Conservation (phyloP, 257 asterid species). For the Petunia axillaris region DNA sequence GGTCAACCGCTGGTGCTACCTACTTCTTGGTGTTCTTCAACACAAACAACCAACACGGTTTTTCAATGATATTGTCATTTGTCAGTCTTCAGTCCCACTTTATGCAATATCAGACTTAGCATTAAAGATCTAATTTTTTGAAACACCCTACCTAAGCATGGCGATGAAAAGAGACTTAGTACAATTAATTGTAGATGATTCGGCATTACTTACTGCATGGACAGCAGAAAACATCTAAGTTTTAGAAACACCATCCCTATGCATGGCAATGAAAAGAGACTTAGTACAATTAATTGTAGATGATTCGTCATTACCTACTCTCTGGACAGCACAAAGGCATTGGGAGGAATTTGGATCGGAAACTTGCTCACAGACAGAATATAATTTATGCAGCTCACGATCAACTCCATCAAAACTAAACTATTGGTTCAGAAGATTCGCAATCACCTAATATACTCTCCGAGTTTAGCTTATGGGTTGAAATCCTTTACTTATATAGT, state of each 20-base stretch:
- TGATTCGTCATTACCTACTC: background rate
- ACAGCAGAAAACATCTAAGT: background rate
- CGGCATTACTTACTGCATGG: background rate
- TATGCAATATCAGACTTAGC: constrained; percentile 8
- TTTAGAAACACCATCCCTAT: background rate
- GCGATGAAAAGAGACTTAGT: background rate
- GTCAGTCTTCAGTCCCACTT: constrained; percentile 4
- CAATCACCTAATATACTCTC: too few species aligned
- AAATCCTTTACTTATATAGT: too few species aligned
- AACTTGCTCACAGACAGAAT: constrained; percentile 14
- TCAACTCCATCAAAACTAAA: background rate
- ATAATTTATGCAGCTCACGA: background rate
- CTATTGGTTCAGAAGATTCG: too few species aligned
- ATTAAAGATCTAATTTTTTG: background rate
- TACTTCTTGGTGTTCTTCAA: background rate
- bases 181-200: background rate
- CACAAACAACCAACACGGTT: background rate
- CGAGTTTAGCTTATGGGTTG: too few species aligned
- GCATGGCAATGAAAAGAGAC: background rate
- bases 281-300: background rate
- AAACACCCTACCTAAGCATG: background rate
- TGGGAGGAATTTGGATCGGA: background rate
- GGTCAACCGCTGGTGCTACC: background rate
- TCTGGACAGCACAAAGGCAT: background rate
- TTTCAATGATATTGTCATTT: background rate